Evolutionary conservation across 495 filamentous ascomycete species (phyloP).

Genomic region (Penicillium egyptiacum): DNA sequence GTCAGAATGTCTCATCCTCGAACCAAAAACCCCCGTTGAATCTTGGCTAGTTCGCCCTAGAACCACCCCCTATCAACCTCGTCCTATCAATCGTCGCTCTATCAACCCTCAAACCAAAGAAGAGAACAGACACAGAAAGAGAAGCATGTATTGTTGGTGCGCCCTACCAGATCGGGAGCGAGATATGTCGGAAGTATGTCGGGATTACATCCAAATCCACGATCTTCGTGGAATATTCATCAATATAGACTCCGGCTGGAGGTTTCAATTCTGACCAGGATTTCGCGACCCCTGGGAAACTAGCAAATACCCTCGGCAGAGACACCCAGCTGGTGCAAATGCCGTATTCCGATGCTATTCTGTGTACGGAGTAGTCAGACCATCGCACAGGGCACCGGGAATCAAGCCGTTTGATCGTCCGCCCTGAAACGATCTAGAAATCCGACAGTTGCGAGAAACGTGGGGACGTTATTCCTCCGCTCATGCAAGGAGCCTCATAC

Average conservation of each 20-base stretch:
- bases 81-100: not conserved
- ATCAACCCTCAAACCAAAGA: not conserved
- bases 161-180: constrained; percentile 6
- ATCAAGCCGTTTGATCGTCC: constrained; percentile 39
- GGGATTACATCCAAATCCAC: not conserved
- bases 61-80: not conserved
- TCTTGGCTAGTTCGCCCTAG: not conserved
- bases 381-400: constrained; percentile 20
- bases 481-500: constrained; percentile 18
- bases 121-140: not conserved
- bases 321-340: not conserved
- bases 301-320: not conserved
- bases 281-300: not conserved
- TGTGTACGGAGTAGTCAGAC: not conserved
- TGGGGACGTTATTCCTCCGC: constrained; percentile 10
- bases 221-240: not conserved
- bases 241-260: constrained; percentile 19
- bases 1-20: constrained; percentile 21
- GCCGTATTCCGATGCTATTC: not conserved
- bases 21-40: constrained; percentile 3
- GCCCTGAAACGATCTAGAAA: constrained; percentile 45
- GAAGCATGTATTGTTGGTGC: too few relatives aligned
- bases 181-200: not conserved
- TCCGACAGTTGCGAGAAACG: constrained; percentile 20
- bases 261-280: constrained; percentile 20